Base-by-base conservation (phyloP, 805 yeast genomes). In the Kodamaea neixiangensis region DNA sequence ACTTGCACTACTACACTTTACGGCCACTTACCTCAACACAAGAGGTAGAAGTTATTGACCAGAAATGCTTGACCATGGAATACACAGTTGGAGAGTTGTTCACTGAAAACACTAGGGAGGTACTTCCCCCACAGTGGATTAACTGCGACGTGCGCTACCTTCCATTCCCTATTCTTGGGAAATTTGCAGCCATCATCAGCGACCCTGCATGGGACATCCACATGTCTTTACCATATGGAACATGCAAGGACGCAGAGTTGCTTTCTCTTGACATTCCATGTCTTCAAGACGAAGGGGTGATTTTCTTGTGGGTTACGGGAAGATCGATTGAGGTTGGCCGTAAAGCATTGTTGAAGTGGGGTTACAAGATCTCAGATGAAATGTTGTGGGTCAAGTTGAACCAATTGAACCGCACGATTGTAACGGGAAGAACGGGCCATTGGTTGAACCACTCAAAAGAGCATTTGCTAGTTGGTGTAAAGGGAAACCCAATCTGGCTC, bases 151-250 rank as follows among this genome's bases (percentile, higher is more conserved):
- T 92, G 15, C 75, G 90, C 31, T 74, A 79, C 46, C 75, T 92
- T 50, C 91, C 93, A 57, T 83, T 93, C 59, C 69, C 65, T 18
- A 69, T 81, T 5, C 67, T 92, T 50, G 97, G 97, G 2, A 83
- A 86, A 68, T 88, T 88, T 70, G 91, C 79, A 37, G 90, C 85
- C 2, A 83, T 92, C 10, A 81, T 93, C 49, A 93, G 96, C 0
- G 98, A 92, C 66, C 97, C 97, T 2, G 94, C 97, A 6, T 92
- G 98, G 98, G 92, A 90, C 56, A 92, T 92, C 55, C 97, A 92
- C 69, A 91, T 89, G 92, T 86, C 87, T 49, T 66, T 82, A 52
- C 90, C 90, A 3, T 85, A 86, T 64, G 88, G 89, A 10, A 83
- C 89, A 1, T 83, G 89, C 63, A 86, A 86, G 51, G 96, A 89